Base-by-base conservation (phyloP, 139 green algal species). In the Chlorella sp. region DNA sequence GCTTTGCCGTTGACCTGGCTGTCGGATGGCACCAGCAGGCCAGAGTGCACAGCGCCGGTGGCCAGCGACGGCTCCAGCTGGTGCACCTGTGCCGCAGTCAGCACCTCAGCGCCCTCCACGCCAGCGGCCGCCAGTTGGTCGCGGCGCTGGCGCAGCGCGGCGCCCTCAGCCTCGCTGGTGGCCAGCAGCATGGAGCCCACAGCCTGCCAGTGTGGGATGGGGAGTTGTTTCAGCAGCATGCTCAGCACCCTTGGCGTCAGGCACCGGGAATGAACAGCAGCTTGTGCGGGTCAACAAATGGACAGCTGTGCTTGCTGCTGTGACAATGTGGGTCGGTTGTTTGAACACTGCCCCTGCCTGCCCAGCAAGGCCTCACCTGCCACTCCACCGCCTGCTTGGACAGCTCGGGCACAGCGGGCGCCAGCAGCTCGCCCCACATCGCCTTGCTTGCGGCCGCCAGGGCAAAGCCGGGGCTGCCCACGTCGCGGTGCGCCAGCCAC, bases 121-220 rank as follows among this genome's bases (percentile, higher is more conserved):
- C 89, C 88, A 23, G 82, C 80, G 38, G 75, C 36, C 28, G 72
- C 5, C 68, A 95, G 80, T 56, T 87, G 65, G 4, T 74, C 39
- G 9, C 73, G 72, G 9, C 91, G 86, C 20, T 68, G 41, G 55
- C 68, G n/a, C n/a, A 95, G 89, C 38, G 79, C 44, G 30, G 63
- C 81, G n/a, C 72, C 67, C 80, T 96, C 93, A 4, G 74, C 69
- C 23, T 47, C 39, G 28, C 34, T 87, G 20, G 71, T 88, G 23
- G 89, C 87, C 16, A 96, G n/a, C 25, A 96, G 84, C 73, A 96
- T 78, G 64, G 86, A 93, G 64, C 93, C 93, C 47, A 69, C 87
- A 28, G 73, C 64, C 87, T 79, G 72, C 72, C 38, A 51, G 44
- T 51, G 44, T 51, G 44, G 44, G 44, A n/a, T n/a, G n/a, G n/a